These are phyloP conservation scores for Dryadomyces quercus-mongolicae DNA, from an alignment of 2,329 filamentous ascomycete species.

Conservation along the genomic window DNA sequence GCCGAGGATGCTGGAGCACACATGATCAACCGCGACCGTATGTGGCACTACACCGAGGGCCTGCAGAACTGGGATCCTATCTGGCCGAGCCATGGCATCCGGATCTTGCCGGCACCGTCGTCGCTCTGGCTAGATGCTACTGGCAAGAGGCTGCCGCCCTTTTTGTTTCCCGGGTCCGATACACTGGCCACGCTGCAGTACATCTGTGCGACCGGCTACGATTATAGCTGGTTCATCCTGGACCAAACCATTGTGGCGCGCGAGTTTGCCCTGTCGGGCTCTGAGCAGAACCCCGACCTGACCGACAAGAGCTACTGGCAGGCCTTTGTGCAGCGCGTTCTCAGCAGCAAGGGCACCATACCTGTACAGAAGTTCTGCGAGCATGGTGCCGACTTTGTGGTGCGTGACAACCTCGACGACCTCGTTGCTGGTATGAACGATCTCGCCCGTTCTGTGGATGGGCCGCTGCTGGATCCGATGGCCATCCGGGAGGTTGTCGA, in stretches of 20 bases:
- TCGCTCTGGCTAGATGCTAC: slow-evolving; percentile 51
- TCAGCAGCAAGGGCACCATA: slow-evolving; percentile 38
- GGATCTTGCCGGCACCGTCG: slow-evolving; percentile 46
- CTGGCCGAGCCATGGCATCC: slow-evolving; percentile 49
- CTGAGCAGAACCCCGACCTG: slow-evolving; percentile 51
- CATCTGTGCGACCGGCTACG: slow-evolving; percentile 48
- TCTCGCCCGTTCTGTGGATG: slow-evolving; percentile 31
- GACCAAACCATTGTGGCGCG: slow-evolving; percentile 46
- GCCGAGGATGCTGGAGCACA: slow-evolving; percentile 38
- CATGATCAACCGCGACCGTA: slow-evolving; percentile 48
- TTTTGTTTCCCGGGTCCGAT: slow-evolving; percentile 44
- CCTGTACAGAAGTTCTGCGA: slow-evolving; percentile 47
- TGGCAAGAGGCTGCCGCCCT: slow-evolving; percentile 43
- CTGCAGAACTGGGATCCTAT: slow-evolving; percentile 50
- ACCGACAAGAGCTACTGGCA: slow-evolving; percentile 44
- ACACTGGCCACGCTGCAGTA: slow-evolving; percentile 45
- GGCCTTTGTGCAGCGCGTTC: slow-evolving; percentile 34
- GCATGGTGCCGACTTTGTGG: slow-evolving; percentile 46
- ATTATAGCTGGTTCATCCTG: slow-evolving; percentile 52
- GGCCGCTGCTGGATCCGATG: slow-evolving; percentile 33
- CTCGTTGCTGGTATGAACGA: slow-evolving; percentile 48
- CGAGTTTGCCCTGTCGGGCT: slow-evolving; percentile 50
- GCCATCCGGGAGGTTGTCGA: slow-evolving; percentile 35
- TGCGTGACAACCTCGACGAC: slow-evolving; percentile 41
- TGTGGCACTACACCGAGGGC: slow-evolving; percentile 58